A percentile compares a stretch with the other conserved stretches of the same genome.
These are phyloP conservation scores for Mucor saturninus DNA, from an alignment of 371 early-diverging fungal species.

Conservation along the genomic window DNA sequence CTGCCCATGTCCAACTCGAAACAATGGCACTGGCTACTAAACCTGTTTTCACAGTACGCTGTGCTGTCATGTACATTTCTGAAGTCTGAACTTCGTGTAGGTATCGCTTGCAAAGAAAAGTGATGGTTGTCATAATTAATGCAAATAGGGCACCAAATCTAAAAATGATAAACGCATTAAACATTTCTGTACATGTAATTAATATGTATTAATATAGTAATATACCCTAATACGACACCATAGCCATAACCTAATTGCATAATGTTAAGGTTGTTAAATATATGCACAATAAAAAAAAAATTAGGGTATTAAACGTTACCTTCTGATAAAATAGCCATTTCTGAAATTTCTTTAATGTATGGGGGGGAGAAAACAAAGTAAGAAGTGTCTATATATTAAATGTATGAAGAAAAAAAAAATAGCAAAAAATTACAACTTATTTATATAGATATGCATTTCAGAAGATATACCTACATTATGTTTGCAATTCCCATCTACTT, in stretches of 20 bases:
- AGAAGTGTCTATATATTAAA: background rate
- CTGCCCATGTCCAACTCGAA: slow-evolving; percentile 27
- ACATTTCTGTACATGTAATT: background rate
- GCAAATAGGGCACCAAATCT: slow-evolving; percentile 66
- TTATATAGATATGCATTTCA: background rate
- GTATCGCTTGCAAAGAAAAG: slow-evolving; percentile 62
- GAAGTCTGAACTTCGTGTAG: slow-evolving; percentile 64
- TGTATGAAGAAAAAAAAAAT: background rate
- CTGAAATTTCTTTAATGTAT: background rate
- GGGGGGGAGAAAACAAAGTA: background rate
- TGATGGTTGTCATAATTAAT: slow-evolving; percentile 64
- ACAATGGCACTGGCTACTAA: slow-evolving; percentile 75
- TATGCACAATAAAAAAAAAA: background rate
- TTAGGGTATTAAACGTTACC: slow-evolving; percentile 9
- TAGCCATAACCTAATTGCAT: slow-evolving; percentile 37
- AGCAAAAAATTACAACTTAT: background rate
- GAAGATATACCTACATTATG: background rate
- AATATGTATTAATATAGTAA: background rate
- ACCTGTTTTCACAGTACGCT: slow-evolving; percentile 68
- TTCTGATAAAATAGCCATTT: slow-evolving; percentile 42
- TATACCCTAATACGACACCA: slow-evolving; percentile 44
- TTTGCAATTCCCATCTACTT: background rate
- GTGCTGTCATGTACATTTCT: slow-evolving; percentile 74
- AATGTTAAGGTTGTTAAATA: background rate
- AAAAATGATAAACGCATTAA: background rate